Evolutionary conservation across 139 green algal genomes (phyloP).

Genomic region (Tetraselmis striata): DNA sequence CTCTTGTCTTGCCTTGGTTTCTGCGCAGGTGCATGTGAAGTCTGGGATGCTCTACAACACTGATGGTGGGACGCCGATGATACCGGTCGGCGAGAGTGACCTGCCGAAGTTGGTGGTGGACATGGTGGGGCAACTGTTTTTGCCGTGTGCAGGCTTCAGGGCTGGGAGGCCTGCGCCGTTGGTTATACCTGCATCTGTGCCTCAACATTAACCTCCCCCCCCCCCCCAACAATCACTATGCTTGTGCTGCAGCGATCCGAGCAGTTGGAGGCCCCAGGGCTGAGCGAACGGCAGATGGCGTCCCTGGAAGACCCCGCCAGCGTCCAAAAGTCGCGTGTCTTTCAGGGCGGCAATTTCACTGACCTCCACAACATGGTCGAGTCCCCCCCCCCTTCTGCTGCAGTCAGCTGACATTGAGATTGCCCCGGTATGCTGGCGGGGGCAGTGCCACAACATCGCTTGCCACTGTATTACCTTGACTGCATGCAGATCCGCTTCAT

Average conservation of each 20-base stretch:
- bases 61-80: slow-evolving; percentile 77
- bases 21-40: neutral
- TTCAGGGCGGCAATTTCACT: slow-evolving; percentile 67
- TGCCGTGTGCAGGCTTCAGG: too few relatives aligned
- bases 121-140: neutral
- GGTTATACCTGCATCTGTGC: too few relatives aligned
- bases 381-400: neutral
- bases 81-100: slow-evolving; percentile 71
- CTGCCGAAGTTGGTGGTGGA: slow-evolving; percentile 28
- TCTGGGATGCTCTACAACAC: slow-evolving; percentile 73
- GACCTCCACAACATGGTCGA: slow-evolving; percentile 88
- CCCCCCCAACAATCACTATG: too few relatives aligned
- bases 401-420: slow-evolving; percentile 8
- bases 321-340: slow-evolving; percentile 33
- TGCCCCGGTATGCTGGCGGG: neutral
- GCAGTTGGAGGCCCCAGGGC: neutral
- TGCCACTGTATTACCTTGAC: too few relatives aligned
- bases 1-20: too few relatives aligned
- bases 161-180: too few relatives aligned
- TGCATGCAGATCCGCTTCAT: too few relatives aligned
- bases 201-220: too few relatives aligned
- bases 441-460: too few relatives aligned
- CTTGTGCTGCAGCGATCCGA: neutral
- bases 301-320: slow-evolving; percentile 2
- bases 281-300: neutral